Conservation (phyloP, 352 stramenopile genomes). For the Phytophthora agathidicida region DNA sequence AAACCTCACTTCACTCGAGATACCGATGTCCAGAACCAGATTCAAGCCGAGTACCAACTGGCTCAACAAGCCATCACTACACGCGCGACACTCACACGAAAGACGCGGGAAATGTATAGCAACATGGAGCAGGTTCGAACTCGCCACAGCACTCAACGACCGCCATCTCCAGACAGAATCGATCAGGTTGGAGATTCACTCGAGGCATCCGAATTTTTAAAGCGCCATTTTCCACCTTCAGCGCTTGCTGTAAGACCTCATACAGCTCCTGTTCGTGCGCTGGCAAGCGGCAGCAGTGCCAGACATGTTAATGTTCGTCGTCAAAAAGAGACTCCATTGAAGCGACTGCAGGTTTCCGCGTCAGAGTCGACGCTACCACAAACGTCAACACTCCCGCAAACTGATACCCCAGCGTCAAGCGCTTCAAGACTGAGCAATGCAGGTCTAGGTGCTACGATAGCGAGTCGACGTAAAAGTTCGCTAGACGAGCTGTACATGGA, state of each 20-base stretch:
- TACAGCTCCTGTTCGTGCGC: constrained; percentile 39
- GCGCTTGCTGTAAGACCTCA: constrained; percentile 46
- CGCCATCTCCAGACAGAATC: constrained; percentile 1
- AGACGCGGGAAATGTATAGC: constrained; percentile 59
- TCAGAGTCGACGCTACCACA: constrained; percentile 16
- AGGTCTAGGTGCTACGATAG: neutral
- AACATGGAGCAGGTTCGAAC: constrained; percentile 43
- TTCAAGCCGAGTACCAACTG: constrained; percentile 37
- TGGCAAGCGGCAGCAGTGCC: constrained; percentile 9
- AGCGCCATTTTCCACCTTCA: constrained; percentile 45
- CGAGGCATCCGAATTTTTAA: constrained; percentile 57
- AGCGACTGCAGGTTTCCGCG: constrained; percentile 10
- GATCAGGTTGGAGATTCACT: constrained; percentile 18
- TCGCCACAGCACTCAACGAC: constrained; percentile 6
- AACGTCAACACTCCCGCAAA: too few relatives aligned
- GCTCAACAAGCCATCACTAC: constrained; percentile 49
- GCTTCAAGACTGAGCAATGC: neutral
- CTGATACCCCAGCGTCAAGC: too few relatives aligned
- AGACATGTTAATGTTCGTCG: constrained; percentile 2
- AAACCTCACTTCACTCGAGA: constrained; percentile 23
- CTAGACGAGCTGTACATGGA: constrained; percentile 61
- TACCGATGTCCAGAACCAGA: constrained; percentile 46
- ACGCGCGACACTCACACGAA: constrained; percentile 49
- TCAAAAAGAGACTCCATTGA: neutral
- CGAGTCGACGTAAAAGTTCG: constrained; percentile 36